phyloP scores from a whole-genome alignment of 2,329 filamentous ascomycete species.

The Aureobasidium subglaciale region DNA sequence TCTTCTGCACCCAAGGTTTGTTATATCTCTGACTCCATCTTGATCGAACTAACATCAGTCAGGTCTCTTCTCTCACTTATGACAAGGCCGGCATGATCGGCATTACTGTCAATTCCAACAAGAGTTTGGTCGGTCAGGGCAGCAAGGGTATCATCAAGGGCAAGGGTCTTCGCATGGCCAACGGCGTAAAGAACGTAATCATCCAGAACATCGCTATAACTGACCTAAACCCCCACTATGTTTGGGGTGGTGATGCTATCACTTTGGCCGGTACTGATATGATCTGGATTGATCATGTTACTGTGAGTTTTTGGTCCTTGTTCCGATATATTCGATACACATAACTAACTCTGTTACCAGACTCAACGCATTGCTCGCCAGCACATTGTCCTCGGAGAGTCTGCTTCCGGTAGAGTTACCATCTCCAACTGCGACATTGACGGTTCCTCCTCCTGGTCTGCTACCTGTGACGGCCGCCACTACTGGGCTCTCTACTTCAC shows the following conservation, averaged over 20 bases:
- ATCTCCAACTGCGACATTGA: slow-evolving; percentile 56
- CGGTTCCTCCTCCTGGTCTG: slow-evolving; percentile 47
- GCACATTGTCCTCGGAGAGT: slow-evolving; percentile 52
- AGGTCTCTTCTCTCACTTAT: slow-evolving; percentile 24
- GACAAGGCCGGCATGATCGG: slow-evolving; percentile 49
- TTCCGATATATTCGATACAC: neutral
- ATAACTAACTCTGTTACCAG: slow-evolving; percentile 20
- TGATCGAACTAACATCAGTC: neutral
- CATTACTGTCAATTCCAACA: slow-evolving; percentile 31
- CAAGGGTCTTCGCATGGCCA: slow-evolving; percentile 31
- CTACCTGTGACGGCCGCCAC: slow-evolving; percentile 52
- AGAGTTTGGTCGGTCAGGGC: slow-evolving; percentile 33
- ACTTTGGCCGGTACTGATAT: slow-evolving; percentile 14
- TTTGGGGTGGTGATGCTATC: slow-evolving; percentile 30
- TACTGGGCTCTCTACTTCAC: slow-evolving; percentile 54
- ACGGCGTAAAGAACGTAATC: slow-evolving; percentile 29
- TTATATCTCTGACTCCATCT: neutral
- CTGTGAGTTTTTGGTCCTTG: neutral
- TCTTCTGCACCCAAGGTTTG: slow-evolving; percentile 17
- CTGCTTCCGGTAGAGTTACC: slow-evolving; percentile 48
- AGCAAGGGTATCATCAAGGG: slow-evolving; percentile 32
- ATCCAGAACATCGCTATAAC: slow-evolving; percentile 30
- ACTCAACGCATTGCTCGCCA: slow-evolving; percentile 51
- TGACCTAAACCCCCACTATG: slow-evolving; percentile 26
- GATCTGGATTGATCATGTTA: slow-evolving; percentile 9